phyloP scores from a whole-genome alignment of 257 asterid genomes.

The Solanum rostratum region DNA sequence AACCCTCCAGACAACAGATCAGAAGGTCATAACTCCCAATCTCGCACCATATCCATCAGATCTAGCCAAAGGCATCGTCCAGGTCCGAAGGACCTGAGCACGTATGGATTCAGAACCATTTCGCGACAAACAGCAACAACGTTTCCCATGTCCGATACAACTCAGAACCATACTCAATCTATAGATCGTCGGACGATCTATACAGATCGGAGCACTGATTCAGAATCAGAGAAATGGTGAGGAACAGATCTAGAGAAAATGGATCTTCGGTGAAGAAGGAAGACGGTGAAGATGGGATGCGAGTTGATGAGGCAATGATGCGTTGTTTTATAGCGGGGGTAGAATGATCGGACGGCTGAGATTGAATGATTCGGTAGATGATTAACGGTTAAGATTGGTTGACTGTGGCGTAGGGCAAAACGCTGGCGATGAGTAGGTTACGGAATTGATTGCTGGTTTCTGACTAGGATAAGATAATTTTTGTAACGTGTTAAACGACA shows the following conservation, averaged over 20 bases:
- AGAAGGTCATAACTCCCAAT: not conserved
- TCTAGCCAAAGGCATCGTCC: not conserved
- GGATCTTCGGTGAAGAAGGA: too few relatives aligned
- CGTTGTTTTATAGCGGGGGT: conserved; percentile 2
- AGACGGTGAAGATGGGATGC: not conserved
- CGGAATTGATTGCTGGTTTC: conserved; percentile 2
- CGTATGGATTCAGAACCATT: not conserved
- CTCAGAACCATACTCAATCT: conserved; percentile 3
- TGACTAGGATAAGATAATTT: not conserved
- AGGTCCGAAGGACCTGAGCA: not conserved
- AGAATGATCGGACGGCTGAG: conserved; percentile 22
- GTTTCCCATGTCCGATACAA: not conserved
- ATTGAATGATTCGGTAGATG: not conserved
- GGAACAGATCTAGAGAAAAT: not conserved
- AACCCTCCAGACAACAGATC: not conserved
- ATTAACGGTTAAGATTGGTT: conserved; percentile 14
- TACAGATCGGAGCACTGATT: not conserved
- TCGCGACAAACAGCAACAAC: not conserved
- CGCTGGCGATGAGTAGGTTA: not conserved
- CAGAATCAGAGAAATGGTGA: not conserved
- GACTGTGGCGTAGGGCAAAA: not conserved
- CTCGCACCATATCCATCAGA: not conserved
- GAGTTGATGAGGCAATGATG: not conserved
- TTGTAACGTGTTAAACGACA: conserved; percentile 13
- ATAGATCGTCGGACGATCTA: conserved; percentile 18